Base-by-base conservation (phyloP, 163 green algal species). In the Prototheca wickerhamii region DNA sequence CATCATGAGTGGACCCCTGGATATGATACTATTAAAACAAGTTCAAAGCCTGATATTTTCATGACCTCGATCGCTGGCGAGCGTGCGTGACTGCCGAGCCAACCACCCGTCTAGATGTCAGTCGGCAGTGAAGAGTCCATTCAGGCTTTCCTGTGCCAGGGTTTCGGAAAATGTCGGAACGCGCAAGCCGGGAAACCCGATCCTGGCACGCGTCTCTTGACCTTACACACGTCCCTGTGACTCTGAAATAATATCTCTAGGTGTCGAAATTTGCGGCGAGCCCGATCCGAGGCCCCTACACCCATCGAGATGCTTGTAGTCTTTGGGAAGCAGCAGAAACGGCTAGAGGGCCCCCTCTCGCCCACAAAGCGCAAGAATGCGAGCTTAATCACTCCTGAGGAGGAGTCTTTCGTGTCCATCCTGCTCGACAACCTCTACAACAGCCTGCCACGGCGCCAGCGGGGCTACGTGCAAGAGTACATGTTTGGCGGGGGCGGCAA, bases 381-480 rank as follows among this genome's bases (percentile, higher is more conserved):
- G 12, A 10, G 18, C 54, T 57, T 28, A 4, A 28, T 69, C 21
- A 58, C 30, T 6, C 53, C 54, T 0, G 63, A 69, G 31, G 53
- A 69, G 7, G 63, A 70, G 23, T 46, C 54, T n/a, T 70, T 64
- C 46, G 32, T 70, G 42, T 28, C 42, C 28, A 30, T n/a, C 33
- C 29, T 70, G n/a, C 55, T 70, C 40, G 64, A 70, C 15, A 63
- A 53, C 42, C 42, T 70, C 3, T 70, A 64, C 55, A 64, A 25
- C n/a, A 30, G 40, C 15, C 20, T 64, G 30, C 64, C 64, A 2
- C 32, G 57, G 31, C 30, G 64, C 18, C 57, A 59, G 42, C 50
- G 51, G 23, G 64, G 40, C 25, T 64, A 63, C 20, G 64, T 70
- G 25, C 60, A 56, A 4, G 64, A 59, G 64, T 30, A 64, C 43